Evolutionary conservation across 1,284 basidiomycete genomes (phyloP), one percentile per base, ranked within the genome.

Genomic region (Malassezia equina): DNA sequence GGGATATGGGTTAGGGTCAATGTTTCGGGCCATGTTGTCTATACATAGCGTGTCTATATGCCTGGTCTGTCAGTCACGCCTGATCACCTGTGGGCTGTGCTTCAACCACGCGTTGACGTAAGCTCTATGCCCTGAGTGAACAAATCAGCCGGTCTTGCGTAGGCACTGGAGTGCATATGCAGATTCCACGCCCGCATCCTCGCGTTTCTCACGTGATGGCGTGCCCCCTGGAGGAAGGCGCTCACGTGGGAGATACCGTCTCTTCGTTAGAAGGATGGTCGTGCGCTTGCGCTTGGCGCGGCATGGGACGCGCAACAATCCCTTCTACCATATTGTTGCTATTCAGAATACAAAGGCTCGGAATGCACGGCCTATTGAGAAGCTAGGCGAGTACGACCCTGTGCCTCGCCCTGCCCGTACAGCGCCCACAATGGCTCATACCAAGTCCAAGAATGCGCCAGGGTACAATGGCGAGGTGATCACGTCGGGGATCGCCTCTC

Each of bases 331-430:
- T 74, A 76, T 95, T 56, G 88, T 94, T 54, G 91, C 89, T 49
- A 84, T 88, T 58, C 82, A 88, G 73, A 80, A 83, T 50, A 79
- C 81, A 51, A 82, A 83, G 61, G 79, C 84, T 45, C 83, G 90
- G 32, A 83, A 95, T 73, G 90, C 85, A n/a, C 84, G 84, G 65
- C 91, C 91, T 7, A 82, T 88, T 60, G 91, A 96, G 76, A 83
- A 86, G 51, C 78, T 96, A 36, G 91, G 89, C 43, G 81, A 88
- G 52, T 94, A 88, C 77, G 82, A 91, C 75, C 89, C 89, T 4
- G 76, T 78, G 17, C 78, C 79, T 21, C 75, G 47, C 53, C 55
- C 57, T 4, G 43, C 51, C 13, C 28, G 27, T 25, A 19, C 17
- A 23, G 23, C 27, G 21, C 13, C 41, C 9, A 5, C 24, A 7